A percentile compares a stretch with the other conserved stretches of the same genome.
phyloP scores from a whole-genome alignment of 306 rosid species.

The Acacia acuminata region DNA sequence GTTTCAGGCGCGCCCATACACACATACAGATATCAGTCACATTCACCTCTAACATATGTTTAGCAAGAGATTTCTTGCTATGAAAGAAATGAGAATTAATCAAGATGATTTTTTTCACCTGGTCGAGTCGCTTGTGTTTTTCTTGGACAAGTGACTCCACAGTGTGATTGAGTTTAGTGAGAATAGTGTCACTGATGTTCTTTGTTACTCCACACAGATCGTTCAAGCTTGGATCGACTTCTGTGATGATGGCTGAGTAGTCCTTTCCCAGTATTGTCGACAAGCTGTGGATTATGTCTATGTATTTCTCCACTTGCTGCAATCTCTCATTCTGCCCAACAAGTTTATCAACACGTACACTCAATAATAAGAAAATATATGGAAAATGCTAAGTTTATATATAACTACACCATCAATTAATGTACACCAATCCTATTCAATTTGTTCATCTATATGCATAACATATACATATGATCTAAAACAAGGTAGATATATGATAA shows the following conservation, averaged over 20 bases:
- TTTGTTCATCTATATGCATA: not conserved
- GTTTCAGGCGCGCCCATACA: not conserved
- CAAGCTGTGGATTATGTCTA: slow-evolving; percentile 64
- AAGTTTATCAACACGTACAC: slow-evolving; percentile 26
- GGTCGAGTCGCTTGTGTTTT: slow-evolving; percentile 76
- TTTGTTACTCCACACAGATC: slow-evolving; percentile 77
- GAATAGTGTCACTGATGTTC: slow-evolving; percentile 71
- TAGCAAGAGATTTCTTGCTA: not conserved
- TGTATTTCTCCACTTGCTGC: slow-evolving; percentile 67
- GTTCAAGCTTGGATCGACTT: slow-evolving; percentile 89
- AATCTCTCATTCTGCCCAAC: slow-evolving; percentile 76
- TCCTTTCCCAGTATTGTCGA: slow-evolving; percentile 88
- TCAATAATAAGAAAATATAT: not conserved
- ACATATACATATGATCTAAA: no score
- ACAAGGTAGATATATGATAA: no score
- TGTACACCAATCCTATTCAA: not conserved
- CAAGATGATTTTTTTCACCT: slow-evolving; percentile 42
- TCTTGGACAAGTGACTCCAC: slow-evolving; percentile 80
- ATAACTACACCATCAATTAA: not conserved
- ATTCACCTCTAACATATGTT: no score
- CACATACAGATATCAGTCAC: no score
- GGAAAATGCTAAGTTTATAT: slow-evolving; percentile 3
- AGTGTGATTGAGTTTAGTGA: slow-evolving; percentile 69
- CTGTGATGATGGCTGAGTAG: slow-evolving; percentile 66
- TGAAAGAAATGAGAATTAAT: not conserved